These are phyloP conservation scores for Crucihimalaya himalaica DNA, from an alignment of 345 rosid species.

Conservation along the genomic window DNA sequence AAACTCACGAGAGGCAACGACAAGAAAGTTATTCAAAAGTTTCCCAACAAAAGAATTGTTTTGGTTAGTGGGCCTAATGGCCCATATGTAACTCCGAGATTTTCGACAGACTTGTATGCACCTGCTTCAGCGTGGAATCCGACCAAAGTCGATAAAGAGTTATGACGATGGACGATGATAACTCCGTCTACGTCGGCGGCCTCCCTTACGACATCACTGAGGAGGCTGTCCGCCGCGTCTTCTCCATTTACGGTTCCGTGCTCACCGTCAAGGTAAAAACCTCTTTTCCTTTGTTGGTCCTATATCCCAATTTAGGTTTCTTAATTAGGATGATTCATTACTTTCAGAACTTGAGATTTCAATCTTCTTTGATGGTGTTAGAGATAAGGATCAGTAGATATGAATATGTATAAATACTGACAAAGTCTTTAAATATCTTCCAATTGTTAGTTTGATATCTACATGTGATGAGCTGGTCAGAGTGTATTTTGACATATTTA, in stretches of 20 bases:
- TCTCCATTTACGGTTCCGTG: slow-evolving; percentile 66
- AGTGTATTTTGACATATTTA: neutral
- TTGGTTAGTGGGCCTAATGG: slow-evolving; percentile 22
- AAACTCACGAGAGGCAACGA: no score
- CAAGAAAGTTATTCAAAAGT: neutral
- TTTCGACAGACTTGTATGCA: neutral
- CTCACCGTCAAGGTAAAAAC: slow-evolving; percentile 65
- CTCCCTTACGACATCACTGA: slow-evolving; percentile 75
- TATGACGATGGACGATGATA: slow-evolving; percentile 85
- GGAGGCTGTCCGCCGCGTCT: slow-evolving; percentile 61
- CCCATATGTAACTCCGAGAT: neutral
- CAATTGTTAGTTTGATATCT: neutral
- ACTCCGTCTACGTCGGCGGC: slow-evolving; percentile 90
- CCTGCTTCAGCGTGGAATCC: neutral
- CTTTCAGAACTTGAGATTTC: neutral
- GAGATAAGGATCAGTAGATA: neutral
- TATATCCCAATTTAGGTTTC: slow-evolving; percentile 25
- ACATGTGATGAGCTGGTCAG: slow-evolving; percentile 14
- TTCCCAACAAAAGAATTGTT: neutral
- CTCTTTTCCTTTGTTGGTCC: neutral
- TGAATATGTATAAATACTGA: neutral
- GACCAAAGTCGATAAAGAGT: neutral
- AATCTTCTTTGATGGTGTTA: neutral
- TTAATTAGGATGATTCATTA: slow-evolving; percentile 8
- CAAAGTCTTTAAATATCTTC: neutral